Evolutionary conservation across 2,329 filamentous ascomycete species (phyloP).

Genomic region (Thelonectria discophora): DNA sequence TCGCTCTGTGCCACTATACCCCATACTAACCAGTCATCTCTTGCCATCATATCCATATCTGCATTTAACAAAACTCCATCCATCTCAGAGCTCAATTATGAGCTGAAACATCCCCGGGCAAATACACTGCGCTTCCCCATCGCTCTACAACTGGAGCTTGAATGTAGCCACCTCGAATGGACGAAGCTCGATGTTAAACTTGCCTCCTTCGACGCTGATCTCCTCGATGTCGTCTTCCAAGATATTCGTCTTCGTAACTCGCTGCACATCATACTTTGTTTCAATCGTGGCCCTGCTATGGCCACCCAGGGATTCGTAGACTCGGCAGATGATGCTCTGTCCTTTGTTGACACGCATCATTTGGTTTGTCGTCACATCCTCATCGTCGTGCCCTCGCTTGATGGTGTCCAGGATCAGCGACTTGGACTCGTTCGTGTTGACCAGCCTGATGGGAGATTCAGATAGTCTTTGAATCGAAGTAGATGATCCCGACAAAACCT

Average conservation of each 20-base stretch:
- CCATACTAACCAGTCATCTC: neutral
- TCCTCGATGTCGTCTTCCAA: constrained; percentile 86
- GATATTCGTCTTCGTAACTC: constrained; percentile 83
- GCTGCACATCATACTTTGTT: constrained; percentile 75
- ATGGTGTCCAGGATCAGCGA: constrained; percentile 86
- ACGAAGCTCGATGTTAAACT: constrained; percentile 71
- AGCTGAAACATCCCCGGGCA: constrained; percentile 37
- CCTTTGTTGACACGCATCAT: constrained; percentile 73
- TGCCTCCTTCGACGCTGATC: constrained; percentile 58
- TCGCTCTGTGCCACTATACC: constrained; percentile 1
- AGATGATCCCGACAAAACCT: constrained; percentile 44
- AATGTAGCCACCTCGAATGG: constrained; percentile 89
- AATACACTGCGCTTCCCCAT: constrained; percentile 39
- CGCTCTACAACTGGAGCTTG: constrained; percentile 64
- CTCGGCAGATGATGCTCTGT: constrained; percentile 80
- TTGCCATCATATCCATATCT: neutral
- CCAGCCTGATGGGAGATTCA: constrained; percentile 69
- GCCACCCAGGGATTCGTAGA: constrained; percentile 91
- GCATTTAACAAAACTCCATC: neutral
- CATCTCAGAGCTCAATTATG: constrained; percentile 29
- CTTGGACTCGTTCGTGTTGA: constrained; percentile 60
- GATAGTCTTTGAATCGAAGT: constrained; percentile 41
- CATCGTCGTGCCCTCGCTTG: constrained; percentile 92
- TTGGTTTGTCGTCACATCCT: constrained; percentile 71
- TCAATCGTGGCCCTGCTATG: constrained; percentile 75